Evolutionary conservation across 129 eudicot genomes (phyloP).

Genomic region (Kitagawia praeruptora): DNA sequence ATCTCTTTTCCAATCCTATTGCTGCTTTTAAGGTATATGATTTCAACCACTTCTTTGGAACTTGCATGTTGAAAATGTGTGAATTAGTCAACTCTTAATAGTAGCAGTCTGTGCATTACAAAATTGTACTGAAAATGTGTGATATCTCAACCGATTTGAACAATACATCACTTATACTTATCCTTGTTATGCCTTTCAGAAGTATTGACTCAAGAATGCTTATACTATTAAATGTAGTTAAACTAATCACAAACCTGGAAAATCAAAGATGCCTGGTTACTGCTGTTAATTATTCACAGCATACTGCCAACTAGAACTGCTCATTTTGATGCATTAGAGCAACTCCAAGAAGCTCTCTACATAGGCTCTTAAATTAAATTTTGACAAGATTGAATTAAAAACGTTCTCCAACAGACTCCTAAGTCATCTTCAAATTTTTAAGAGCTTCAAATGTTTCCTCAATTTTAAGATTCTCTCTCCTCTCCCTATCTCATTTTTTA

Average conservation of each 20-base stretch:
- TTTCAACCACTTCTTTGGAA: slow-evolving; percentile 5
- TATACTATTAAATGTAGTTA: neutral
- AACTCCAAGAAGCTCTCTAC: too few relatives aligned
- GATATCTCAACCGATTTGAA: neutral
- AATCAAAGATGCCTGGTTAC: neutral
- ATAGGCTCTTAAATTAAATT: too few relatives aligned
- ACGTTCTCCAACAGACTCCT: too few relatives aligned
- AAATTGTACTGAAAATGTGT: neutral
- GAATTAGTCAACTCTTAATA: neutral
- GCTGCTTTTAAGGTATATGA: slow-evolving; percentile 81
- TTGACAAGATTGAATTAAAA: too few relatives aligned
- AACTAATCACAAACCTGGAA: neutral
- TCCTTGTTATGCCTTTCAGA: neutral
- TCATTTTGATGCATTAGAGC: neutral
- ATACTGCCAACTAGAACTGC: neutral
- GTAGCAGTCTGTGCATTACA: neutral
- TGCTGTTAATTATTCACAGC: neutral
- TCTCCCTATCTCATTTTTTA: too few relatives aligned
- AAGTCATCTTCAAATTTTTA: too few relatives aligned
- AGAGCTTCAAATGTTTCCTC: too few relatives aligned
- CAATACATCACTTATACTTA: neutral
- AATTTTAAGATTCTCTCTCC: too few relatives aligned
- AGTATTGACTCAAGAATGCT: neutral
- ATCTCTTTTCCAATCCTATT: slow-evolving; percentile 83
- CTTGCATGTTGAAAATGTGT: neutral